Conservation (phyloP, 148 eudicot species). For the Agrostemma githago region DNA sequence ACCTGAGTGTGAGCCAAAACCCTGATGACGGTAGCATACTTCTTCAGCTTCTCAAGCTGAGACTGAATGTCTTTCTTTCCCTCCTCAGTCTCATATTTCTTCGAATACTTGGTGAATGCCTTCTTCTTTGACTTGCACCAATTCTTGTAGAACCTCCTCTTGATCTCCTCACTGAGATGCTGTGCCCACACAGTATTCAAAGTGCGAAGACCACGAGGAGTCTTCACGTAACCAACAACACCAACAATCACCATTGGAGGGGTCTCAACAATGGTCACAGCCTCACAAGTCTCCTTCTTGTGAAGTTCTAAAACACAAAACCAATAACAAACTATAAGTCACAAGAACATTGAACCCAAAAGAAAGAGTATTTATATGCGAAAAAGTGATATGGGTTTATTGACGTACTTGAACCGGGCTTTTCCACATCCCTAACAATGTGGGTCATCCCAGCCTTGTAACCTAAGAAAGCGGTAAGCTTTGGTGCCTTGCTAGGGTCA, state of each 20-base stretch:
- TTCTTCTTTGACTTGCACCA: slow-evolving; percentile 86
- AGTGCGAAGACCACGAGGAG: slow-evolving; percentile 69
- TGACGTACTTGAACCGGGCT: slow-evolving; percentile 69
- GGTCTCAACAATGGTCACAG: slow-evolving; percentile 69
- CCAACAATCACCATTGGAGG: slow-evolving; percentile 75
- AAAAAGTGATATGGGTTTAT: too few relatives aligned
- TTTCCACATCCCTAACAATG: slow-evolving; percentile 75
- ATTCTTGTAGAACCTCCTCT: slow-evolving; percentile 78
- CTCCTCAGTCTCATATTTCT: slow-evolving; percentile 53
- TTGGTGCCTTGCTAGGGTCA: slow-evolving; percentile 58
- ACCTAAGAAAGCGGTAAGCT: slow-evolving; percentile 75
- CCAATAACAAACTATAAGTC: neutral
- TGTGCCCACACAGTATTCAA: slow-evolving; percentile 84
- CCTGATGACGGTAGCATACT: slow-evolving; percentile 57
- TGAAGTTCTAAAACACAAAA: slow-evolving; percentile 46
- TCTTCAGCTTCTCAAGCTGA: slow-evolving; percentile 72
- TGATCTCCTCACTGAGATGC: slow-evolving; percentile 63
- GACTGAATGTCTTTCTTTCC: slow-evolving; percentile 74
- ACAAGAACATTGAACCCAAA: neutral
- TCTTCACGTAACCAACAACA: slow-evolving; percentile 65
- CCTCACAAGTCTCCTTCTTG: slow-evolving; percentile 85
- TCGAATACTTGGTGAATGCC: slow-evolving; percentile 69
- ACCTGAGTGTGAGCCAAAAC: slow-evolving; percentile 92
- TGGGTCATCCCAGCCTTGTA: slow-evolving; percentile 88
- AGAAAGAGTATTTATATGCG: neutral